These are phyloP conservation scores for Suhomyces wounanorum DNA, from an alignment of 1,139 yeast species.

Conservation along the genomic window DNA sequence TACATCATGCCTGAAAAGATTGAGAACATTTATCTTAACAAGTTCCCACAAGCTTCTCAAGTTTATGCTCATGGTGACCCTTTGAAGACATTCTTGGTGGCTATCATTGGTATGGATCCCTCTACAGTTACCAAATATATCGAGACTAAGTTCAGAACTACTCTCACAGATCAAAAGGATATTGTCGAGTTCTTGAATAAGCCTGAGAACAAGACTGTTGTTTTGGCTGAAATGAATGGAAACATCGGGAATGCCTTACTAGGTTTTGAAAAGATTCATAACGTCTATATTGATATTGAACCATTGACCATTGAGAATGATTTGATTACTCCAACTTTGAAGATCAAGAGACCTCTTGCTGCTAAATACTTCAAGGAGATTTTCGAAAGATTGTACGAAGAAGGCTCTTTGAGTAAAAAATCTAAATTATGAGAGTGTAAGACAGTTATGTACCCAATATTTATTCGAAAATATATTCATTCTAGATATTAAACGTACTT, in stretches of 20 bases:
- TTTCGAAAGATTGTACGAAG: constrained; percentile 59
- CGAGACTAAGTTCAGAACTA: constrained; percentile 15
- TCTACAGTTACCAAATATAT: constrained; percentile 13
- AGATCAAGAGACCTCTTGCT: constrained; percentile 66
- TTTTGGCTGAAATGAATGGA: constrained; percentile 32
- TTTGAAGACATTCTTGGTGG: constrained; percentile 19
- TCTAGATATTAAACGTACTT: constrained; percentile 57
- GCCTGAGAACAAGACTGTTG: constrained; percentile 28
- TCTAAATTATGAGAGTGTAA: constrained; percentile 6
- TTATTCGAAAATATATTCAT: not conserved
- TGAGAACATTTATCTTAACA: constrained; percentile 62
- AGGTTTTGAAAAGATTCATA: constrained; percentile 67
- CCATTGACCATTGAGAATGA: constrained; percentile 67
- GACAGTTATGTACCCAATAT: not conserved
- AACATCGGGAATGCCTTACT: constrained; percentile 27
- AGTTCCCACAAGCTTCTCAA: constrained; percentile 55
- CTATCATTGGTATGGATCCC: constrained; percentile 55
- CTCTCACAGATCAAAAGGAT: constrained; percentile 23
- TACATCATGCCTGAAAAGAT: constrained; percentile 79
- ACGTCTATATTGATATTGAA: constrained; percentile 58
- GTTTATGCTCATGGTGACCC: constrained; percentile 46
- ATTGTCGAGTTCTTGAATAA: constrained; percentile 31
- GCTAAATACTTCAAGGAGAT: constrained; percentile 48
- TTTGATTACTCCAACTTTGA: constrained; percentile 74
- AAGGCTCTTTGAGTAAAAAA: constrained; percentile 43